Evolutionary conservation across 2,329 filamentous ascomycete species (phyloP).

Genomic region (Calonectria multiphialidica): DNA sequence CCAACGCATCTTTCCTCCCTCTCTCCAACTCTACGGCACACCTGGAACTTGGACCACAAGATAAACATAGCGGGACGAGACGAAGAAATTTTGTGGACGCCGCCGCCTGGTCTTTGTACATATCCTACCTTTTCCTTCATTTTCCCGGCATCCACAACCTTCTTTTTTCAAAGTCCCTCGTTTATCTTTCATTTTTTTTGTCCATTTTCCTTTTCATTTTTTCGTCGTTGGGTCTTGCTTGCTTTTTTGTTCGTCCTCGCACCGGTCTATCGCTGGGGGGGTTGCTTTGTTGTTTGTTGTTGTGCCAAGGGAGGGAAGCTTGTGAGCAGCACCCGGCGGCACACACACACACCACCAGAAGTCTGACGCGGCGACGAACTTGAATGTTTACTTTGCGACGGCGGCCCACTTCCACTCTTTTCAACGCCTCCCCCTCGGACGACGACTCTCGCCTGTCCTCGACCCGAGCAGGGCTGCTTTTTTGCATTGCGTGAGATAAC

Average conservation of each 20-base stretch:
- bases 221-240: background rate
- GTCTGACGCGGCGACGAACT: slow-evolving; percentile 31
- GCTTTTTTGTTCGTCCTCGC: background rate
- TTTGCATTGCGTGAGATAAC: slow-evolving; percentile 32
- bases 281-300: slow-evolving; percentile 1
- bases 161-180: slow-evolving; percentile 5
- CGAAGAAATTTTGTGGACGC: slow-evolving; percentile 10
- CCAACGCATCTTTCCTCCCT: background rate
- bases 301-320: background rate
- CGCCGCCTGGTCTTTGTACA: slow-evolving; percentile 10
- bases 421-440: slow-evolving; percentile 13
- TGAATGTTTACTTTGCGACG: slow-evolving; percentile 42
- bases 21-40: background rate
- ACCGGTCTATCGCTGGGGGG: too few species aligned
- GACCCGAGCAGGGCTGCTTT: slow-evolving; percentile 11
- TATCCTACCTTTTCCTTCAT: slow-evolving; percentile 8
- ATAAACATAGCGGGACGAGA: slow-evolving; percentile 6
- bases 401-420: slow-evolving; percentile 36
- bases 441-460: slow-evolving; percentile 22
- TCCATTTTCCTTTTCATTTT: background rate
- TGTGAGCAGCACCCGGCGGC: slow-evolving; percentile 5
- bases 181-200: background rate
- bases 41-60: slow-evolving; percentile 13
- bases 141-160: background rate
- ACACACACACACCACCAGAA: background rate